A percentile compares a stretch with the other conserved stretches of the same genome.
These are phyloP conservation scores for Amauroascus niger DNA, from an alignment of 2,329 filamentous ascomycete genomes.

Conservation along the genomic window DNA sequence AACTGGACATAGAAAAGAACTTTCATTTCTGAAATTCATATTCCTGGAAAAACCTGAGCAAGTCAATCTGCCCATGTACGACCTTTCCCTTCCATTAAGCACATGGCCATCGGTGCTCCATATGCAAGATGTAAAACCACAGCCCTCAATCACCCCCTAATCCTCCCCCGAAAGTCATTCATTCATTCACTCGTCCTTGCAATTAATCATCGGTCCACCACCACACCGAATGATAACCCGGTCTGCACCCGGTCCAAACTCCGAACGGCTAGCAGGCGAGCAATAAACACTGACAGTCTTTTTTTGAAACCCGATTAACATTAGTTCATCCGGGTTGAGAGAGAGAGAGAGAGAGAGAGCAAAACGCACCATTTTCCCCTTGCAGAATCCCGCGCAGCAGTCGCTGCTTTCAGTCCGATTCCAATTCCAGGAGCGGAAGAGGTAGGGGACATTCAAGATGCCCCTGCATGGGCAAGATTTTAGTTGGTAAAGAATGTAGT, in stretches of 20 bases:
- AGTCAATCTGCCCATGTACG: no score
- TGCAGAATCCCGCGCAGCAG: constrained; percentile 11
- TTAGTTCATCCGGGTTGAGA: not conserved
- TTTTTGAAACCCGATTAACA: not conserved
- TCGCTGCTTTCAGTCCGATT: not conserved
- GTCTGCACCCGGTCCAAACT: constrained; percentile 6
- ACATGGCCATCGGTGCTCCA: no score
- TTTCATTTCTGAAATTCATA: no score
- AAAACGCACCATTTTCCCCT: constrained; percentile 2
- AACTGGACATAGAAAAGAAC: no score
- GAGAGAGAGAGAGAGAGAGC: not conserved
- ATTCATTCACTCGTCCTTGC: not conserved
- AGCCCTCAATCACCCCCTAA: not conserved
- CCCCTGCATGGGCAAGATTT: not conserved
- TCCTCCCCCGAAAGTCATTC: not conserved
- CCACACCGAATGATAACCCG: constrained; percentile 8
- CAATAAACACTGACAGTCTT: constrained; percentile 2
- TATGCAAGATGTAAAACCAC: not conserved
- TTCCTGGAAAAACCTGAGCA: no score
- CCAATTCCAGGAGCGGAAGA: constrained; percentile 5
- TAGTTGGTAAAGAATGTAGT: no score
- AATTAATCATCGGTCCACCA: constrained; percentile 2
- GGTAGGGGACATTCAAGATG: not conserved
- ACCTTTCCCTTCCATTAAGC: no score
- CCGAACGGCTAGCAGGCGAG: not conserved